These are phyloP conservation scores for Talaromyces sp. DNA, from an alignment of 2,329 filamentous ascomycete species.

Conservation along the genomic window DNA sequence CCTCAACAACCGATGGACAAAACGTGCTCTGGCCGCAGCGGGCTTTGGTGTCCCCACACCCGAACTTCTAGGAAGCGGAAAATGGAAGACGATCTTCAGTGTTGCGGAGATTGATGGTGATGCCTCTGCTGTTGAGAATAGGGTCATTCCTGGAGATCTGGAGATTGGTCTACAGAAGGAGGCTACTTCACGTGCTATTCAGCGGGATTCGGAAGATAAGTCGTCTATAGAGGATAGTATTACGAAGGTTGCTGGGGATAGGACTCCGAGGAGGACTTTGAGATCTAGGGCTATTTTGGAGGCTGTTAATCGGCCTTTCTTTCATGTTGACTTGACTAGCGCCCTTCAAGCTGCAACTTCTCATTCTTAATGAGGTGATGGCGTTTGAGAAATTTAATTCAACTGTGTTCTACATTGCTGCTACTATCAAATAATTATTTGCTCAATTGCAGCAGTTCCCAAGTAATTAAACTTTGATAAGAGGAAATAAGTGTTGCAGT, in stretches of 20 bases:
- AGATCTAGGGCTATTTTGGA: slow-evolving; percentile 66
- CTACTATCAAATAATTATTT: too few relatives aligned
- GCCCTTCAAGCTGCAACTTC: slow-evolving; percentile 75
- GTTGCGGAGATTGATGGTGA: slow-evolving; percentile 81
- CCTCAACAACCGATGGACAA: slow-evolving; percentile 93
- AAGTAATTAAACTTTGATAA: too few relatives aligned
- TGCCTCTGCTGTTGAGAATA: slow-evolving; percentile 68
- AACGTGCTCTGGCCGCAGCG: slow-evolving; percentile 80
- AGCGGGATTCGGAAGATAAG: too few relatives aligned
- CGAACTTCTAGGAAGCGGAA: slow-evolving; percentile 51
- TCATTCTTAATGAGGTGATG: too few relatives aligned
- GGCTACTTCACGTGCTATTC: too few relatives aligned
- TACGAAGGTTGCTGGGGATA: too few relatives aligned
- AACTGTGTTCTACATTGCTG: too few relatives aligned
- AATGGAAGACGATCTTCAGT: slow-evolving; percentile 92
- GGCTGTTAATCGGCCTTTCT: slow-evolving; percentile 85
- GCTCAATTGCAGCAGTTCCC: too few relatives aligned
- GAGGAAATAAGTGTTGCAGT: too few relatives aligned
- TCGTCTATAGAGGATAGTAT: too few relatives aligned
- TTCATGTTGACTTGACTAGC: slow-evolving; percentile 89
- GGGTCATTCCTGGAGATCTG: slow-evolving; percentile 66
- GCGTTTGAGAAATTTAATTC: too few relatives aligned
- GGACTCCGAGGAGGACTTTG: slow-evolving; percentile 13
- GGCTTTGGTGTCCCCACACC: slow-evolving; percentile 83
- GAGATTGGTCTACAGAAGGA: slow-evolving; percentile 21